Percentiles rank a stretch among this genome's conserved stretches.
Evolutionary conservation across 2,329 filamentous ascomycete species (phyloP).

Genomic region (Emergomyces orientalis): DNA sequence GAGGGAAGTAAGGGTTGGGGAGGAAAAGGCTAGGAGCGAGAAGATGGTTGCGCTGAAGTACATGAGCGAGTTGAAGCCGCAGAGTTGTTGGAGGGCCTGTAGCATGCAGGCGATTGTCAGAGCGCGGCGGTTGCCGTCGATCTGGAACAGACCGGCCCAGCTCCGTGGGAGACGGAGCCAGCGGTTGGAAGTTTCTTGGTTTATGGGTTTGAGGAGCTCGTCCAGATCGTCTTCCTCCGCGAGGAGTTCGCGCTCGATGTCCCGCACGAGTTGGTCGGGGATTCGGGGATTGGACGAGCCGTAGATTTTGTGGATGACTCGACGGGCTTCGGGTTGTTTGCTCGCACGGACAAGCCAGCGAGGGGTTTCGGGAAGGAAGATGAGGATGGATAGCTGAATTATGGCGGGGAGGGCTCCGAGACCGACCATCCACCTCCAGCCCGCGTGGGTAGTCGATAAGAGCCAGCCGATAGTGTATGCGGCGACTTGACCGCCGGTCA

Average conservation of each 20-base stretch:
- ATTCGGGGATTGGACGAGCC: conserved; percentile 41
- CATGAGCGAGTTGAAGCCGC: conserved; percentile 86
- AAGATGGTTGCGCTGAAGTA: conserved; percentile 84
- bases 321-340: conserved; percentile 50
- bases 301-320: conserved; percentile 57
- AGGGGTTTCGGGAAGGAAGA: conserved; percentile 77
- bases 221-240: conserved; percentile 50
- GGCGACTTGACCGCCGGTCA: conserved; percentile 80
- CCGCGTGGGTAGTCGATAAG: conserved; percentile 52
- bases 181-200: neutral
- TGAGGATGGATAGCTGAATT: conserved; percentile 58
- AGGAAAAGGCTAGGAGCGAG: conserved; percentile 63
- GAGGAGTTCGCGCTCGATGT: conserved; percentile 65
- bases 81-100: conserved; percentile 80
- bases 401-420: conserved; percentile 68
- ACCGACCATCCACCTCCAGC: conserved; percentile 90
- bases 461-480: conserved; percentile 78
- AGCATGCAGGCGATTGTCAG: conserved; percentile 76
- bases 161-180: neutral
- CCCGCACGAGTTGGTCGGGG: conserved; percentile 53
- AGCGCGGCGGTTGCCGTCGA: conserved; percentile 53
- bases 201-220: conserved; percentile 13
- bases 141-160: conserved; percentile 25
- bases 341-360: conserved; percentile 72
- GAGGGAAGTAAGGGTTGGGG: conserved; percentile 69